Base-by-base conservation (phyloP, 2,329 filamentous ascomycete species). In the Diaporthe humulicola region DNA sequence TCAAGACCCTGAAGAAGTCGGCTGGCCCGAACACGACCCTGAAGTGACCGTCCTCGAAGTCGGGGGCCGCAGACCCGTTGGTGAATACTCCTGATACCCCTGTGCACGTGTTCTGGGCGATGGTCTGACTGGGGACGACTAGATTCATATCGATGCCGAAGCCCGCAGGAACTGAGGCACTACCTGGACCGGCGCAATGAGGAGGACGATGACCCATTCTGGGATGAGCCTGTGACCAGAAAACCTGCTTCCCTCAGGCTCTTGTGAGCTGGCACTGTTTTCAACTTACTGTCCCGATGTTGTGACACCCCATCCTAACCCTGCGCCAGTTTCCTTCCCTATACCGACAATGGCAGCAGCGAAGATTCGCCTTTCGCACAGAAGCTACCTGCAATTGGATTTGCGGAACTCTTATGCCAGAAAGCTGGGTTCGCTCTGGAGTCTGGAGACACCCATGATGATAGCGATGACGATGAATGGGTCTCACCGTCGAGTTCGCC, bases 21-120 rank as follows among this genome's bases (percentile, higher is more conserved):
- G 70, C 71, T 70, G 71, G 74, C 30, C 69, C 58, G 67, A 45
- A 10, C 30, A 54, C 30, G 58, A 50, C 17, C 69, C 66, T 19
- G 74, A 60, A 28, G 67, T 75, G 30, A 74, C 71, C 17, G 57
- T 75, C 50, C 71, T 75, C 54, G 71, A 75, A 22, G 66, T 75
- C 48, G 74, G 74, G 52, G 74, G 66, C n/a, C 74, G 70, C 25
- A 54, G 56, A 61, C 64, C 66, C 30, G 67, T 73, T 56, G 66
- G 74, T 75, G 52, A 75, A 61, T 75, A 52, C 50, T 56, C 50
- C 52, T n/a, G 42, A 30, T 15, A 54, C 57, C 67, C 30, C 50
- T 48, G 40, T 30, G 45, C 60, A 54, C 28, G 42, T 45, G 38
- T 50, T 48, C 64, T 52, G 22, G 25, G 30, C 64, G 52, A 17